Conservation (phyloP, 306 rosid species). For the Malus orientalis region DNA sequence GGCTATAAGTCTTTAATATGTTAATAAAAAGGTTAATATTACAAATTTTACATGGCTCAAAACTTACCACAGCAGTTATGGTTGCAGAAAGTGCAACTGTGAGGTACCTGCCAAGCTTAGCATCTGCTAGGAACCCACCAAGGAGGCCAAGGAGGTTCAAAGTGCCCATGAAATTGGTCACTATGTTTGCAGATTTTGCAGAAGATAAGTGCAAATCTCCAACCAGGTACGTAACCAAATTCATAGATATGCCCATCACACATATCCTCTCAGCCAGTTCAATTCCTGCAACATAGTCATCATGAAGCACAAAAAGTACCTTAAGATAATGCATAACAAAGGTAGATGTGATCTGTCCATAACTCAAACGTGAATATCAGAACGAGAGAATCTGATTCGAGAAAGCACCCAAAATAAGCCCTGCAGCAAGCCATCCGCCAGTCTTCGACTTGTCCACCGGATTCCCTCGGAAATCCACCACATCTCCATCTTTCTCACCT, state of each 20-base stretch:
- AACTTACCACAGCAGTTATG: constrained; percentile 59
- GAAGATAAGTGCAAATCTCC: constrained; percentile 58
- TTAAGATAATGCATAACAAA: neutral
- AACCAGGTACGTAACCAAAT: constrained; percentile 80
- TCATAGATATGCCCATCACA: constrained; percentile 86
- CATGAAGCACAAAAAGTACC: neutral
- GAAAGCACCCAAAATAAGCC: constrained; percentile 71
- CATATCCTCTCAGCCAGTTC: constrained; percentile 90
- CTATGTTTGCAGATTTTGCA: constrained; percentile 73
- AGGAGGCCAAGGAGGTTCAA: constrained; percentile 86
- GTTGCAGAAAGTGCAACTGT: constrained; percentile 55
- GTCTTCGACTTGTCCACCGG: constrained; percentile 61
- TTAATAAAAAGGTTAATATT: neutral
- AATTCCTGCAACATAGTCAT: constrained; percentile 43
- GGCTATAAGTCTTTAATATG: too few species aligned
- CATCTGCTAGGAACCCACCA: constrained; percentile 90
- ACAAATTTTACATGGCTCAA: neutral
- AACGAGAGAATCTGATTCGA: neutral
- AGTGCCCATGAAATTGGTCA: constrained; percentile 86
- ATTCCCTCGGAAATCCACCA: constrained; percentile 58
- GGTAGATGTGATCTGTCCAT: neutral
- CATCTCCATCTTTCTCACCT: constrained; percentile 36
- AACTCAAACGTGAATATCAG: neutral
- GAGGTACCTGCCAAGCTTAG: constrained; percentile 66
- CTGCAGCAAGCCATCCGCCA: constrained; percentile 92